Conservation (phyloP, 139 green algal species). For the Chlamydomonas incerta region DNA sequence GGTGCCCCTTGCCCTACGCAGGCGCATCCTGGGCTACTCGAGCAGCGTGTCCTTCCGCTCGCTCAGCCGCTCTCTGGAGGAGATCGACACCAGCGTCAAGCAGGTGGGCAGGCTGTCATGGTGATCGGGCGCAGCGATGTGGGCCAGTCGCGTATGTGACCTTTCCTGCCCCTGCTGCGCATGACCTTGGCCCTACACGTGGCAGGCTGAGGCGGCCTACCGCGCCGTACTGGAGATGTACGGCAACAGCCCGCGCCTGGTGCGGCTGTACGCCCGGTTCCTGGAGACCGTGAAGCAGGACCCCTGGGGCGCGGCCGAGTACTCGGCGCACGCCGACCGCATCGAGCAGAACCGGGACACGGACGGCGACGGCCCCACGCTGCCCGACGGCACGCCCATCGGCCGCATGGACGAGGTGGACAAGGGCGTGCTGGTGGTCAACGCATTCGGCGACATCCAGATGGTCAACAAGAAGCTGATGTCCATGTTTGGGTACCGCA, state of each 20-base stretch:
- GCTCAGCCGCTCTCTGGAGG: conserved; percentile 16
- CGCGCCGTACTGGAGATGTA: conserved; percentile 43
- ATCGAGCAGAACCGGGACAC: conserved; percentile 22
- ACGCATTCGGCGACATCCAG: conserved; percentile 15
- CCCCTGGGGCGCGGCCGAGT: conserved; percentile 46
- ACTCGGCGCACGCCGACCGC: conserved; percentile 4
- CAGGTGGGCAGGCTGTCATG: conserved; percentile 19
- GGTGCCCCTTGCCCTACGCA: not conserved
- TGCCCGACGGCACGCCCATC: conserved; percentile 17
- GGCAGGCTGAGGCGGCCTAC: conserved; percentile 39
- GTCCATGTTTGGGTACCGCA: conserved; percentile 25
- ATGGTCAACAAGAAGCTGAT: not conserved
- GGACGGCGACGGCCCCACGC: conserved; percentile 3
- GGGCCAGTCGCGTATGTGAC: not conserved
- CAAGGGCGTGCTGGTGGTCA: not conserved
- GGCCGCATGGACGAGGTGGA: conserved; percentile 25
- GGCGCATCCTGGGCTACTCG: conserved; percentile 8
- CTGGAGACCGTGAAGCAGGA: conserved; percentile 55
- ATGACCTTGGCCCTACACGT: no score
- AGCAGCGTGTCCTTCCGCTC: conserved; percentile 18
- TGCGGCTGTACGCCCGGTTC: conserved; percentile 59
- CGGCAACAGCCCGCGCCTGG: conserved; percentile 44
- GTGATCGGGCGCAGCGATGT: no score
- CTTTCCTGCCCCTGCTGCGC: no score
- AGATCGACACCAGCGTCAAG: conserved; percentile 11